A percentile compares a stretch with the other conserved stretches of the same genome.
These are phyloP conservation scores for Solanum sejunctum DNA, from an alignment of 257 asterid genomes.

Conservation along the genomic window DNA sequence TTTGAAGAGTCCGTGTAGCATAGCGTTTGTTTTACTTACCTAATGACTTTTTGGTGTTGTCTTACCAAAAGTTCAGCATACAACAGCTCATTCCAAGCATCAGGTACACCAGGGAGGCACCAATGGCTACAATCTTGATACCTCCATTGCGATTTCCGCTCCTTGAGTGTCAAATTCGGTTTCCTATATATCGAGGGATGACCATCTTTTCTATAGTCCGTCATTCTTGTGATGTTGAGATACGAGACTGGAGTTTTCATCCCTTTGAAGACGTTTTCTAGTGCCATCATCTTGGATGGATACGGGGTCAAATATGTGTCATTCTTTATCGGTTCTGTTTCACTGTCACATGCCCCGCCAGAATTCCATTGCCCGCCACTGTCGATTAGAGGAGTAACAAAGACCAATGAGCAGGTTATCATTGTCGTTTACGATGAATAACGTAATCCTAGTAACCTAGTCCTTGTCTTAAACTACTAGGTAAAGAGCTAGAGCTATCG, in stretches of 20 bases:
- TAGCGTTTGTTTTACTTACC: background rate
- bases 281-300: conserved; percentile 42
- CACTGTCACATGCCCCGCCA: conserved; percentile 59
- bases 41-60: conserved; percentile 5
- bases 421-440: background rate
- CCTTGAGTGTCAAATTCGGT: conserved; percentile 16
- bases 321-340: conserved; percentile 59
- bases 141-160: conserved; percentile 22
- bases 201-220: conserved; percentile 61
- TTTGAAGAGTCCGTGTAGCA: background rate
- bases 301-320: conserved; percentile 39
- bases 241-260: conserved; percentile 51
- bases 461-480: background rate
- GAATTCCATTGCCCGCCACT: conserved; percentile 85
- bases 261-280: conserved; percentile 35
- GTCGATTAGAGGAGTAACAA: background rate
- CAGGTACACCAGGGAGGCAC: conserved; percentile 82
- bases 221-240: conserved; percentile 48
- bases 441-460: background rate
- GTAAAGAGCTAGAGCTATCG: background rate
- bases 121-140: conserved; percentile 73
- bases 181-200: conserved; percentile 61
- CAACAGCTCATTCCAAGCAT: conserved; percentile 59
- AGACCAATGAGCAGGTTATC: background rate
- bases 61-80: conserved; percentile 42